These are phyloP conservation scores for Ceratocystiopsis minuta DNA, from an alignment of 2,329 filamentous ascomycete genomes.

Conservation along the genomic window DNA sequence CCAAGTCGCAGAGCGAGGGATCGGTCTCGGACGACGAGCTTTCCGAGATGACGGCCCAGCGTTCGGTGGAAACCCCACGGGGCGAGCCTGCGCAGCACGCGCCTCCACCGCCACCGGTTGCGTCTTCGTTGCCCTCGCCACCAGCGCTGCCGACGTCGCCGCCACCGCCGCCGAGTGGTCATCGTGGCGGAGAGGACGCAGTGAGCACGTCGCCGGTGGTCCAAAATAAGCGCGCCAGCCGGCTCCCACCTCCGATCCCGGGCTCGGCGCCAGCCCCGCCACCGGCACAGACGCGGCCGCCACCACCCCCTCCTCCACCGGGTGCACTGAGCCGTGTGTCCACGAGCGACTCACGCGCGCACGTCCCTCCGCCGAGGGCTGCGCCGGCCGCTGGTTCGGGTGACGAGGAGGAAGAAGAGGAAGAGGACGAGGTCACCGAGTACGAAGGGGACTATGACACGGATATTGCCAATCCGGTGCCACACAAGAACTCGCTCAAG, in stretches of 20 bases:
- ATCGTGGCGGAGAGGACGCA: conserved; percentile 6
- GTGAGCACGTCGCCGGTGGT: conserved; percentile 18
- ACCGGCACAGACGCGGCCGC: conserved; percentile 39
- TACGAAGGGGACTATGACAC: conserved; percentile 98
- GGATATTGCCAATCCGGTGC: conserved; percentile 85
- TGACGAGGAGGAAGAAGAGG: conserved; percentile 41
- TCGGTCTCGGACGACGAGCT: conserved; percentile 83
- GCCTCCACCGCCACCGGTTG: conserved; percentile 26
- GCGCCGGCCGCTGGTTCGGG: conserved; percentile 15
- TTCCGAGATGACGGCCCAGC: conserved; percentile 32
- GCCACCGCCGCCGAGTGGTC: conserved; percentile 19
- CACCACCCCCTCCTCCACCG: conserved; percentile 48
- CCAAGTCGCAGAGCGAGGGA: conserved; percentile 51
- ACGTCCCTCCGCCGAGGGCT: background rate
- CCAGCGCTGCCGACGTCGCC: conserved; percentile 18
- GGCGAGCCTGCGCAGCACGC: conserved; percentile 20
- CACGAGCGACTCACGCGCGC: conserved; percentile 32
- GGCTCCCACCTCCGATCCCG: conserved; percentile 43
- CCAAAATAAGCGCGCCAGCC: conserved; percentile 35
- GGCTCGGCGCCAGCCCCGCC: conserved; percentile 27
- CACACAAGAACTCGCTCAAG: conserved; percentile 84
- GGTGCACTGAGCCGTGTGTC: conserved; percentile 37
- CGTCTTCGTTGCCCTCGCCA: conserved; percentile 25
- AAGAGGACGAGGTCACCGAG: conserved; percentile 69
- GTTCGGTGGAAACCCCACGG: conserved; percentile 23